Base-by-base conservation (phyloP, 129 eudicot genomes). In the Kitagawia praeruptora region DNA sequence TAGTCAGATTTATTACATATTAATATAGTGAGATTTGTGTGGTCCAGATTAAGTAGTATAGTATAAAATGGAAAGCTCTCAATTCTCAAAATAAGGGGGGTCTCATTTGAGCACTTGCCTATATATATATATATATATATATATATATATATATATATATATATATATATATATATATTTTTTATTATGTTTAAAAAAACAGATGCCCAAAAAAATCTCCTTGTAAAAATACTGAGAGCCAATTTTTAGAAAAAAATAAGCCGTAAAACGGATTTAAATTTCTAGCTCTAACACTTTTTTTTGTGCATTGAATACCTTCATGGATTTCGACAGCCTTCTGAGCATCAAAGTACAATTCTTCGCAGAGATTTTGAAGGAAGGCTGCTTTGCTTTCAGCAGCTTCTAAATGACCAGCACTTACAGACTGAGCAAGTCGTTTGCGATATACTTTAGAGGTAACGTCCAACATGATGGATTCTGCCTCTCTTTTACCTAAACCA, bases 351-450 rank as follows among this genome's bases (percentile, higher is more conserved):
- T 84, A 91, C 86, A 96, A 82, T 48, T 89, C 91, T 77, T 92
- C 99, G 51, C 99, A 96, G 31, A 96, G 92, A 67, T 82, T 87
- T 81, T 96, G 99, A 83, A 96, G 99, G 83, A 87, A 92, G 25
- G 87, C 93, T 73, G 99, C 99, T 92, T 96, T 96, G 86, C 99
- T 96, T 34, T 90, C 92, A 56, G 98, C 91, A 53, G 92, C 93
- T 84, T 75, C 90, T 79, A 96, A 78, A 70, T 81, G 85, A 48
- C 99, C 99, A 31, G 91, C 83, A 16, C 90, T 85, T 81, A 96
- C 91, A 16, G 99, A 89, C 77, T 92, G 95, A 37, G 91, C 86
- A 66, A 96, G 89, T 23, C 92, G 92, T 78, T 86, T 92, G 69
- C 98, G 94, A 75, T 96, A 96, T 45, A 84, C 89, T 76, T 92